Conservation (phyloP, 106 monocot species). For the Dendrobium chrysotoxum region DNA sequence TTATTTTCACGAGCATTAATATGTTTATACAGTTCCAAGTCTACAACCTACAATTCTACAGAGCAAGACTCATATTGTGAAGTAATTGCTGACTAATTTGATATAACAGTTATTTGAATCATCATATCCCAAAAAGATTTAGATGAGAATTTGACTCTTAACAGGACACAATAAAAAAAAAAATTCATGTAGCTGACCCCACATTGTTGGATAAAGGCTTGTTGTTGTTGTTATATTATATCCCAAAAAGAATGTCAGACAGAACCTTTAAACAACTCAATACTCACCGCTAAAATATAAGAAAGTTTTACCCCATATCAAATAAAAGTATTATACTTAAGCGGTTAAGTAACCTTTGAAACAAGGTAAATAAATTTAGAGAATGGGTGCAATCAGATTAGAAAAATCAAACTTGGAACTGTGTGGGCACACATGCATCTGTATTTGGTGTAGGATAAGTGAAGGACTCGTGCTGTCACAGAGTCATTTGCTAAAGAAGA, state of each 20-base stretch:
- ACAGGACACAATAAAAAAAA: no score
- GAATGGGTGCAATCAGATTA: not conserved
- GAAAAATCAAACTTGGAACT: not conserved
- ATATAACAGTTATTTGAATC: not conserved
- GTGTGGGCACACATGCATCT: no score
- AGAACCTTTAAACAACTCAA: not conserved
- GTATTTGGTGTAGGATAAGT: no score
- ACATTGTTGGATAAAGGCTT: no score
- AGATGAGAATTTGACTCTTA: no score
- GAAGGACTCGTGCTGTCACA: no score
- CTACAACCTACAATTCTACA: not conserved
- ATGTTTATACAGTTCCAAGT: not conserved
- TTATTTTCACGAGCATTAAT: not conserved
- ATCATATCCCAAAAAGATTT: not conserved
- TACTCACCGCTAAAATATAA: not conserved
- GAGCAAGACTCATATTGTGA: not conserved
- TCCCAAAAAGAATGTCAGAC: not conserved
- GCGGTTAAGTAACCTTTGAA: not conserved
- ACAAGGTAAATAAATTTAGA: not conserved
- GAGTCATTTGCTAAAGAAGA: no score
- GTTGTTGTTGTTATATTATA: not conserved
- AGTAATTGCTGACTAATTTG: not conserved
- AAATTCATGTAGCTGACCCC: no score
- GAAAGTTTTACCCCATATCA: not conserved
- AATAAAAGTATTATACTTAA: not conserved